Conservation (phyloP, 176 grass and related monocot genomes). For the Rhynchospora tenuis region DNA sequence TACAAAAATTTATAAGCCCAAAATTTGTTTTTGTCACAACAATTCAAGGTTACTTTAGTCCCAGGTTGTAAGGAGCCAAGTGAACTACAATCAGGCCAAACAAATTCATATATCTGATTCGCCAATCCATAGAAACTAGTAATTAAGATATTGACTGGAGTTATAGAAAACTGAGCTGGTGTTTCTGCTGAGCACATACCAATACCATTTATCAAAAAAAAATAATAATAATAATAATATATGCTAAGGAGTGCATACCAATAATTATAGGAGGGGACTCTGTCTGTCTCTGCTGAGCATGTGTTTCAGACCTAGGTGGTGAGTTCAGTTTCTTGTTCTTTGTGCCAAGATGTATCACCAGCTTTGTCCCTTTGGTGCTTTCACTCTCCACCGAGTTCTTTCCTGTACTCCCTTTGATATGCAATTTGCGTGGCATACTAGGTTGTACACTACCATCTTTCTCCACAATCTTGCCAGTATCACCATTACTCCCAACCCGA, state of each 20-base stretch:
- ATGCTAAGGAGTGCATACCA: constrained; percentile 45
- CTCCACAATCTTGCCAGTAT: constrained; percentile 51
- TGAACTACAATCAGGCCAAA: background rate
- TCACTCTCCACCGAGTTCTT: constrained; percentile 59
- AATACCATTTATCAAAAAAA: constrained; percentile 15
- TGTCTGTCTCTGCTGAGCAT: constrained; percentile 72
- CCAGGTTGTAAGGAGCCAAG: background rate
- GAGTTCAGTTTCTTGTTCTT: constrained; percentile 69
- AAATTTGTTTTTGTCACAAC: background rate
- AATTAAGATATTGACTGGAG: constrained; percentile 12
- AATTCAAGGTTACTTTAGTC: background rate
- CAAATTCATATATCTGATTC: background rate
- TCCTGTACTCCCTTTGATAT: constrained; percentile 49
- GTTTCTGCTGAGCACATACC: constrained; percentile 18
- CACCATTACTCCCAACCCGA: constrained; percentile 39
- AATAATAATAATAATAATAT: constrained; percentile 13
- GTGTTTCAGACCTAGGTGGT: constrained; percentile 71
- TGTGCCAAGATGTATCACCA: constrained; percentile 87
- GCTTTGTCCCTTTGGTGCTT: constrained; percentile 62
- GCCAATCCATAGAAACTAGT: background rate
- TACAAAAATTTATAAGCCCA: background rate
- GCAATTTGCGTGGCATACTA: constrained; percentile 50
- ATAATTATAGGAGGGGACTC: constrained; percentile 40
- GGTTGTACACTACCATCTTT: constrained; percentile 43
- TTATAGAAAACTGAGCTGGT: background rate